These are phyloP conservation scores for Ophiostoma quercus DNA, from an alignment of 2,329 filamentous ascomycete genomes.

Conservation along the genomic window DNA sequence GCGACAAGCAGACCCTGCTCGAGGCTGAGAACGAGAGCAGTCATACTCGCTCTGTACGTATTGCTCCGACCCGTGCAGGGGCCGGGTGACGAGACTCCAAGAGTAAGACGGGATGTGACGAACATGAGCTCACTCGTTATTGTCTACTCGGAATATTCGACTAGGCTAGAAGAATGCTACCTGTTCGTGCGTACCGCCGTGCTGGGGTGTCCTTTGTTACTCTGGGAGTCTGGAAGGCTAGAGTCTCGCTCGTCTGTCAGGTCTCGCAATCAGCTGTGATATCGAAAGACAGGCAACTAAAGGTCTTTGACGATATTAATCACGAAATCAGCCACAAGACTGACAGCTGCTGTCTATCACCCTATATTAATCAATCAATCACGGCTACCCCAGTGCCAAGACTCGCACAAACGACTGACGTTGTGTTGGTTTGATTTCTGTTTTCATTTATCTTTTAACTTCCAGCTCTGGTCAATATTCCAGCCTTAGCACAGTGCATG, in stretches of 20 bases:
- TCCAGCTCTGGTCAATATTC: not conserved
- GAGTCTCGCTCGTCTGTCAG: no score
- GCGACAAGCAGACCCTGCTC: no score
- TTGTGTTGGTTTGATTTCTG: not conserved
- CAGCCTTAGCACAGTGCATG: conserved; percentile 5
- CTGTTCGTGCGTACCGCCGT: not conserved
- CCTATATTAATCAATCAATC: not conserved
- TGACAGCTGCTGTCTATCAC: not conserved
- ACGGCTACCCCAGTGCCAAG: conserved; percentile 7
- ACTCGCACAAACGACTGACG: not conserved
- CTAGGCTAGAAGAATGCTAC: not conserved
- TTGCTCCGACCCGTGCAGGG: not conserved
- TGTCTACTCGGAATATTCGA: not conserved
- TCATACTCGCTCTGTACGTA: not conserved
- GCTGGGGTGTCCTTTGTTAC: not conserved
- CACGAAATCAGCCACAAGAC: not conserved
- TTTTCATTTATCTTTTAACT: not conserved
- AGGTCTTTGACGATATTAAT: not conserved
- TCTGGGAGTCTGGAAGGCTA: not conserved
- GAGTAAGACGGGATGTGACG: not conserved
- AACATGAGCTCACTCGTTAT: conserved; percentile 4
- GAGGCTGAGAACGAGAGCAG: not conserved
- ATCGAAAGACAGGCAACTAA: not conserved
- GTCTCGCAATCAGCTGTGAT: not conserved
- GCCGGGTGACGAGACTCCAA: not conserved